Percentiles rank a stretch among this genome's conserved stretches.
Evolutionary conservation across 331 rosid genomes (phyloP).

Genomic region (Saraca asoca): DNA sequence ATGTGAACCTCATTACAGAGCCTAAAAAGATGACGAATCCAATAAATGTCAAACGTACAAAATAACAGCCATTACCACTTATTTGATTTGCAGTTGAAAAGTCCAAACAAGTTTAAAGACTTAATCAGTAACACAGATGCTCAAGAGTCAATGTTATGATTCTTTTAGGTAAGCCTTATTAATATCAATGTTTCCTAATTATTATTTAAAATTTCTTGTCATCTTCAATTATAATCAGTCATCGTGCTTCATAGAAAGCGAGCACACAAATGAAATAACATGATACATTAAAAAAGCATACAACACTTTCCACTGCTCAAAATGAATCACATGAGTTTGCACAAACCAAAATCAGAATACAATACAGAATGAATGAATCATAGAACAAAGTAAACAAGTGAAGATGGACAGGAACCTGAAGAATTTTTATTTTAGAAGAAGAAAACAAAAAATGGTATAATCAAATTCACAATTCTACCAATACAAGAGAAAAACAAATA

Average conservation of each 20-base stretch:
- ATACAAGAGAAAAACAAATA: not conserved
- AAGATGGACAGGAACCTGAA: too few species aligned
- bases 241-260: conserved; percentile 14
- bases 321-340: not conserved
- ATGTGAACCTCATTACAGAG: conserved; percentile 74
- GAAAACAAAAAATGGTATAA: not conserved
- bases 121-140: conserved; percentile 3
- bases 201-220: not conserved
- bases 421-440: too few species aligned
- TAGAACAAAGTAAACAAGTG: conserved; percentile 6
- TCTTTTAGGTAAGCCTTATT: not conserved
- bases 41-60: conserved; percentile 8
- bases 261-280: too few species aligned
- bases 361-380: not conserved
- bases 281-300: not conserved
- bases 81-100: conserved; percentile 17
- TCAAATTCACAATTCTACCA: not conserved
- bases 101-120: conserved; percentile 19
- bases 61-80: conserved; percentile 10
- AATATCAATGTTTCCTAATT: not conserved
- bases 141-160: conserved; percentile 7
- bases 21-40: conserved; percentile 40
- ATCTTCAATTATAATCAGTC: not conserved
- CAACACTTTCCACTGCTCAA: not conserved
- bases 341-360: not conserved